Conservation (phyloP, 768 basidiomycete genomes). For the Mrakia frigida region DNA sequence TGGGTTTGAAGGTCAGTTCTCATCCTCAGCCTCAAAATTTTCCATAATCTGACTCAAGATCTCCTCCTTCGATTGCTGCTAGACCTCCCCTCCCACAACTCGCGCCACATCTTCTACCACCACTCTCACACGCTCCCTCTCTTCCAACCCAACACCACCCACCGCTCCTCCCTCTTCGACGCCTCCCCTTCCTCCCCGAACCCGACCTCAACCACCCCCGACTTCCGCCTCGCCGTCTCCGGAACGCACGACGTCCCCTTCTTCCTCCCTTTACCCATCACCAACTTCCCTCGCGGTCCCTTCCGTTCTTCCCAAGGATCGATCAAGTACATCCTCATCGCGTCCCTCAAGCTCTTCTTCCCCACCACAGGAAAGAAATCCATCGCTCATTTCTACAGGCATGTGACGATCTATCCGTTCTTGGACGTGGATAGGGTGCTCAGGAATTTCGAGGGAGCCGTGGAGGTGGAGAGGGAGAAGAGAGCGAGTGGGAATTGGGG, state of each 20-base stretch:
- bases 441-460: slow-evolving; percentile 56
- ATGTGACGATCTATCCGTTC: slow-evolving; percentile 72
- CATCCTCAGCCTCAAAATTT: background rate
- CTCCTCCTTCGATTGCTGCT: background rate
- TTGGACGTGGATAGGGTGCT: slow-evolving; percentile 61
- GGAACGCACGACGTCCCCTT: slow-evolving; percentile 71
- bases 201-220: background rate
- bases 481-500: slow-evolving; percentile 52
- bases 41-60: slow-evolving; percentile 2
- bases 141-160: slow-evolving; percentile 36
- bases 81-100: slow-evolving; percentile 51
- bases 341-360: slow-evolving; percentile 59
- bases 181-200: slow-evolving; percentile 37
- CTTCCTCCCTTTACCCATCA: slow-evolving; percentile 59
- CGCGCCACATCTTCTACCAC: slow-evolving; percentile 78
- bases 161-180: slow-evolving; percentile 48
- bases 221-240: slow-evolving; percentile 52
- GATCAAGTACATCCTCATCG: slow-evolving; percentile 73
- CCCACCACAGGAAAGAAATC: slow-evolving; percentile 57
- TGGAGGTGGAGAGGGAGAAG: slow-evolving; percentile 57
- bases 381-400: slow-evolving; percentile 83
- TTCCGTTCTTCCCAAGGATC: slow-evolving; percentile 42
- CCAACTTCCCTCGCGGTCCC: slow-evolving; percentile 56
- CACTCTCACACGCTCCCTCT: slow-evolving; percentile 53
- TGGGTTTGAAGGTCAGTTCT: slow-evolving; percentile 67